phyloP scores from a whole-genome alignment of 352 stramenopile genomes.

The Pythium graminicola region DNA sequence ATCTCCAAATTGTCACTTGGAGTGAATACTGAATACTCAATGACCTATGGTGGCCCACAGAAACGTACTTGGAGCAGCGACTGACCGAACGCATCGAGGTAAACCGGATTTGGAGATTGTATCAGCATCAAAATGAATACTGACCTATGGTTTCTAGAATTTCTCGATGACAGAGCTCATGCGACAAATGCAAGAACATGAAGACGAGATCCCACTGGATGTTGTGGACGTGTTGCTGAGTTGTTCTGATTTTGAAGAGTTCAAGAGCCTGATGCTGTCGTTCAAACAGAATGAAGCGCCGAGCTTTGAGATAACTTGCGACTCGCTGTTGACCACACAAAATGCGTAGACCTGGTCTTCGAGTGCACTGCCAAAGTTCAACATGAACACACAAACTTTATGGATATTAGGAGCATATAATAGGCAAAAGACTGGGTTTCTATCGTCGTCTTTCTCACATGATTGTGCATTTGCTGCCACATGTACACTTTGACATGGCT shows the following conservation, averaged over 20 bases:
- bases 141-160: conserved; percentile 26
- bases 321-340: conserved; percentile 38
- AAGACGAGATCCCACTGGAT: conserved; percentile 75
- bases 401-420: background rate
- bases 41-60: too few relatives aligned
- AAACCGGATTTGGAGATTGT: too few relatives aligned
- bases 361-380: too few relatives aligned
- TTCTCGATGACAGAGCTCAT: conserved; percentile 81
- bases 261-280: conserved; percentile 82
- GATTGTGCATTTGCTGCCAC: conserved; percentile 46
- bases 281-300: conserved; percentile 80
- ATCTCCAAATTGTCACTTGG: too few relatives aligned
- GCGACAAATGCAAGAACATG: conserved; percentile 77
- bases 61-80: background rate
- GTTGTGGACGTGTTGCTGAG: conserved; percentile 77
- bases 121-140: background rate
- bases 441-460: conserved; percentile 35
- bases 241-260: conserved; percentile 83
- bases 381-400: background rate
- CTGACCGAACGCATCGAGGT: background rate
- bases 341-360: conserved; percentile 5
- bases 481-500: conserved; percentile 62
- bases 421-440: background rate
- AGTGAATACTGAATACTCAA: too few relatives aligned
- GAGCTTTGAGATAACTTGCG: conserved; percentile 69